phyloP scores from a whole-genome alignment of 345 rosid genomes.

The Rhizophora mangle region DNA sequence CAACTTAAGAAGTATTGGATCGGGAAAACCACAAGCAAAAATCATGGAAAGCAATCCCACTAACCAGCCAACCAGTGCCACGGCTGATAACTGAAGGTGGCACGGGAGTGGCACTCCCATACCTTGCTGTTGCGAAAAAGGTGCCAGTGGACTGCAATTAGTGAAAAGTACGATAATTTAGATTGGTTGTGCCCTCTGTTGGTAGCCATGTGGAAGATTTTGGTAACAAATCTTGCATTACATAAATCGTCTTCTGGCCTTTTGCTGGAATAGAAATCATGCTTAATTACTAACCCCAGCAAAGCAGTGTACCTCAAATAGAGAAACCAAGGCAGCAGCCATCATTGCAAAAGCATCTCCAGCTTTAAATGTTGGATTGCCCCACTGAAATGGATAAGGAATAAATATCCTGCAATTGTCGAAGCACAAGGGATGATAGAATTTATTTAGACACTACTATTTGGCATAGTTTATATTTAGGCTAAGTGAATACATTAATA shows the following conservation, averaged over 20 bases:
- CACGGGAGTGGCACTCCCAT: conserved; percentile 72
- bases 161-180: background rate
- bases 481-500: no score
- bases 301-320: conserved; percentile 51
- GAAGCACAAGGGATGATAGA: background rate
- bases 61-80: conserved; percentile 80
- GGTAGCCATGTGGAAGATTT: background rate
- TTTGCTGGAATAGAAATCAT: background rate
- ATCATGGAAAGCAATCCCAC: background rate
- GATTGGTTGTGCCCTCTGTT: background rate
- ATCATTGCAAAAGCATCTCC: conserved; percentile 63
- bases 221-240: background rate
- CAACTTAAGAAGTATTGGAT: background rate
- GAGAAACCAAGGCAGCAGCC: conserved; percentile 64
- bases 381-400: conserved; percentile 79
- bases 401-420: conserved; percentile 49
- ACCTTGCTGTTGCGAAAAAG: conserved; percentile 70
- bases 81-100: conserved; percentile 82
- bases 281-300: background rate
- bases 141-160: conserved; percentile 55
- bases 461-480: no score
- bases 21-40: conserved; percentile 5
- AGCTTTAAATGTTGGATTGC: conserved; percentile 56
- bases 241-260: background rate
- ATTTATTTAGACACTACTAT: background rate